Evolutionary conservation across 1,139 yeast species (phyloP).

Genomic region (Candida neerlandica): DNA sequence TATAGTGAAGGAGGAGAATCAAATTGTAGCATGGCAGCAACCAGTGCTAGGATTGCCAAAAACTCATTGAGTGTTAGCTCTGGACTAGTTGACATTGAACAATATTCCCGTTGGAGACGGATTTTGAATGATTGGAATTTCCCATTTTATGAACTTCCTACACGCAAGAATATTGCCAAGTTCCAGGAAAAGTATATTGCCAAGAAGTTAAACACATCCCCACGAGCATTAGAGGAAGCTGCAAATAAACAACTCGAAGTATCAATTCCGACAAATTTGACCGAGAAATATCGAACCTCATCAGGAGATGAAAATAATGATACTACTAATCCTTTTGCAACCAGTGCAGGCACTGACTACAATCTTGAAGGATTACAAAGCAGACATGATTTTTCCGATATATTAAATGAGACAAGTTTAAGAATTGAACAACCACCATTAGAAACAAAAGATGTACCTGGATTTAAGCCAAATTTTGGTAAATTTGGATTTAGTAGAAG

Average conservation of each 20-base stretch:
- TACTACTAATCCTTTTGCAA: conserved; percentile 3
- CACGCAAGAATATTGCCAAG: conserved; percentile 32
- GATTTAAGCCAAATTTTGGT: conserved; percentile 35
- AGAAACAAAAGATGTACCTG: conserved; percentile 13
- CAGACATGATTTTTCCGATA: conserved; percentile 43
- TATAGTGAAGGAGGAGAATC: conserved; percentile 8
- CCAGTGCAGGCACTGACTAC: conserved; percentile 11
- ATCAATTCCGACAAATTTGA: conserved; percentile 6
- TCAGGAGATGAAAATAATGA: conserved; percentile 2
- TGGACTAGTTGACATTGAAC: conserved; percentile 25
- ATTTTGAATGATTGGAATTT: conserved; percentile 33
- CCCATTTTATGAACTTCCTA: conserved; percentile 49
- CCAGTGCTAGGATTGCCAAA: conserved; percentile 29
- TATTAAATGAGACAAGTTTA: conserved; percentile 34
- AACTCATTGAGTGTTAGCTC: conserved; percentile 29
- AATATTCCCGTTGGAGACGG: conserved; percentile 40
- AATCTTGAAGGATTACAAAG: not conserved
- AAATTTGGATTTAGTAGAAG: conserved; percentile 27
- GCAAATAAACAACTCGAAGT: conserved; percentile 1
- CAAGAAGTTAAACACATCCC: conserved; percentile 16
- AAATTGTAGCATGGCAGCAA: conserved; percentile 19
- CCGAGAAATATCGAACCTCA: conserved; percentile 5
- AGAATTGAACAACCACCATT: conserved; percentile 9
- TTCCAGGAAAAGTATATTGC: conserved; percentile 30
- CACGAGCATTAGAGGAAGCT: conserved; percentile 1